Evolutionary conservation across 202 grass and related monocot species (phyloP).

Genomic region (Elaeis oleifera): DNA sequence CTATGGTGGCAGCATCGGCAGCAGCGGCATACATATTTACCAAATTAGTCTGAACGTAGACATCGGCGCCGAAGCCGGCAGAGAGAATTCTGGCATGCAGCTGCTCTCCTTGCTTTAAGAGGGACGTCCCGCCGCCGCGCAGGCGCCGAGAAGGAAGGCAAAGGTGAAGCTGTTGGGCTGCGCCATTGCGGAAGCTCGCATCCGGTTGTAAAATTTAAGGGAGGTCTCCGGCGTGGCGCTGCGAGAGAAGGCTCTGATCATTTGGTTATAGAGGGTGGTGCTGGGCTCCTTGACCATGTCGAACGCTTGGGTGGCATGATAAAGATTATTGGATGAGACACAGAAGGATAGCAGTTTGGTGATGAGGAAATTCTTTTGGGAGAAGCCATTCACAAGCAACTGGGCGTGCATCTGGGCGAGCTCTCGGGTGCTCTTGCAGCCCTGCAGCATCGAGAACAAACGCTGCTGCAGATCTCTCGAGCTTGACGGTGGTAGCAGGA

Average conservation of each 20-base stretch:
- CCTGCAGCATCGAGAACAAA: slow-evolving; percentile 43
- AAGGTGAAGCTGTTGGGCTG: slow-evolving; percentile 61
- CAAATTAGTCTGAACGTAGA: slow-evolving; percentile 45
- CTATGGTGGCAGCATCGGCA: neutral
- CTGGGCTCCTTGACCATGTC: neutral
- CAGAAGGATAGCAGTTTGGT: slow-evolving; percentile 51
- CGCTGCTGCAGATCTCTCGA: slow-evolving; percentile 60
- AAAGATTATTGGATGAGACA: slow-evolving; percentile 23
- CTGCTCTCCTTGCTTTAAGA: slow-evolving; percentile 25
- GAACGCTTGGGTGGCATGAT: slow-evolving; percentile 29
- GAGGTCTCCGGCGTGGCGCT: slow-evolving; percentile 9
- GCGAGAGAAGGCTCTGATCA: slow-evolving; percentile 30
- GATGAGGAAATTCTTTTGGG: slow-evolving; percentile 49
- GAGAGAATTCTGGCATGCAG: slow-evolving; percentile 38
- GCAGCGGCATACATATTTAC: slow-evolving; percentile 22
- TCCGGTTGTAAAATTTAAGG: slow-evolving; percentile 34
- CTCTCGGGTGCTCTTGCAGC: slow-evolving; percentile 4
- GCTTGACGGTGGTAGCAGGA: neutral
- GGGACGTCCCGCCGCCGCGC: slow-evolving; percentile 15
- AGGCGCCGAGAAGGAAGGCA: slow-evolving; percentile 44
- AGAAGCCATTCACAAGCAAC: slow-evolving; percentile 50
- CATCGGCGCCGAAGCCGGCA: slow-evolving; percentile 18
- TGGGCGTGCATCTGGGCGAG: slow-evolving; percentile 57
- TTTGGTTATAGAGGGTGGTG: slow-evolving; percentile 55
- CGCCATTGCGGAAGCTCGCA: slow-evolving; percentile 4